Evolutionary conservation across 2,329 filamentous ascomycete genomes (phyloP), one percentile per base, ranked within the genome.

Genomic region (Sordariomycetes sp.): DNA sequence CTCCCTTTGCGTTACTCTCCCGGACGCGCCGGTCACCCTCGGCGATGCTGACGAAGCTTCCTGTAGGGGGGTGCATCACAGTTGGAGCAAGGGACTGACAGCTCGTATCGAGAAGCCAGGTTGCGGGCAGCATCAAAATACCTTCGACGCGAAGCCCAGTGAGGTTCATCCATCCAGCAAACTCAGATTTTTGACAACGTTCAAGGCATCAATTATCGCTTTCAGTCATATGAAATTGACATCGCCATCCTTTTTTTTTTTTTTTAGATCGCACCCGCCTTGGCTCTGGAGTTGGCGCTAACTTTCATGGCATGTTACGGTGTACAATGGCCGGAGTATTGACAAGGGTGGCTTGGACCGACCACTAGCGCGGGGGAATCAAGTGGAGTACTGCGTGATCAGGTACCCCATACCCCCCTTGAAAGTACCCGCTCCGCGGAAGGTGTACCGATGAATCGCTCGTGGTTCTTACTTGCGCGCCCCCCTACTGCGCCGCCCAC

Each of bases 391-490:
- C 45, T 20, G 2, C 22, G 45, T 22, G 6, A 50, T 24, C 45
- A 12, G 13, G 45, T 50, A 50, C 45, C 45, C 45, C 45, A 50
- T 50, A 50, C 45, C n/a, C 45, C 10, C 20, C 45, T 50, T 22
- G 2, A 24, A 50, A 50, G 45, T 50, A 50, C 45, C n/a, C 13
- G n/a, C 15, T 45, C 3, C n/a, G 45, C n/a, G 45, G 45, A 50
- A 50, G 45, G 45, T 24, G 45, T 24, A 50, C n/a, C n/a, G 10
- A 50, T 50, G n/a, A 50, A 61, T 59, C 56, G 61, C 58, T 62
- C 59, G 59, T 62, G 55, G 53, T 55, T 60, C 58, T 53, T 48
- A 35, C 36, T 32, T 56, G 54, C 54, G 54, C 57, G 55, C 57
- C 56, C 59, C n/a, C 56, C 58, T 57, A 56, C 45, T 52, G 53